phyloP scores from a whole-genome alignment of 228 moss, liverwort and hornwort species.

The Sphagnum fallax region DNA sequence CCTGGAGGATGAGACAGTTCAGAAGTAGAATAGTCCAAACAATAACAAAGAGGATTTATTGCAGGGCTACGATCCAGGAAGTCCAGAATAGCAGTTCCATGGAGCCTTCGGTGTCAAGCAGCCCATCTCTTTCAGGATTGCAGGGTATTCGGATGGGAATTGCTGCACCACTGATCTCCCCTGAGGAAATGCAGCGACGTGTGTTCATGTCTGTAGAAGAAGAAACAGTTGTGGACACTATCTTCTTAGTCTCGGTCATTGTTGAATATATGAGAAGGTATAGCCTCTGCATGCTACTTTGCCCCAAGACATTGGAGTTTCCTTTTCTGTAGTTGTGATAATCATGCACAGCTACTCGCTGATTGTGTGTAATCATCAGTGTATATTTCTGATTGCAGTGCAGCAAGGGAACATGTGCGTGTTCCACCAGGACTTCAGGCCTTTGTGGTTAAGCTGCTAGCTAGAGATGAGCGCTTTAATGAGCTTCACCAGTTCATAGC shows the following conservation, averaged over 20 bases:
- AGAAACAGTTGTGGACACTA: constrained; percentile 73
- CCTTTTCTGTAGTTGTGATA: too few relatives aligned
- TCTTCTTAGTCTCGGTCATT: constrained; percentile 63
- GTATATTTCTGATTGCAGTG: constrained; percentile 31
- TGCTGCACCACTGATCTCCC: constrained; percentile 61
- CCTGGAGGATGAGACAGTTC: too few relatives aligned
- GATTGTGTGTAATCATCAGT: background rate
- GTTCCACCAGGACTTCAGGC: constrained; percentile 68
- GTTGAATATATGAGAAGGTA: constrained; percentile 90
- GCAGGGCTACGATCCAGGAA: constrained; percentile 23
- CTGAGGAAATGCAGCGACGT: constrained; percentile 70
- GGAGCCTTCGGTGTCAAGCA: constrained; percentile 31
- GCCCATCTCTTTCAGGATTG: constrained; percentile 32
- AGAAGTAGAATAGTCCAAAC: too few relatives aligned
- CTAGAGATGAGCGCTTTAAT: constrained; percentile 71
- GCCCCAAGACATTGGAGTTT: background rate
- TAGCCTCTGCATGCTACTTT: constrained; percentile 3
- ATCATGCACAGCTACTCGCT: background rate
- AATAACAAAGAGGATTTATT: background rate
- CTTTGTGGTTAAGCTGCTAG: constrained; percentile 70
- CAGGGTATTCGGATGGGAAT: constrained; percentile 48
- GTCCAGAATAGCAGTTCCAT: constrained; percentile 7
- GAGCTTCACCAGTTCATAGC: constrained; percentile 78
- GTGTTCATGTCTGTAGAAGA: constrained; percentile 73
- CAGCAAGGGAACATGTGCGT: constrained; percentile 69